phyloP scores from a whole-genome alignment of 371 early-diverging fungal species.

The Apophysomyces trapeziformis region DNA sequence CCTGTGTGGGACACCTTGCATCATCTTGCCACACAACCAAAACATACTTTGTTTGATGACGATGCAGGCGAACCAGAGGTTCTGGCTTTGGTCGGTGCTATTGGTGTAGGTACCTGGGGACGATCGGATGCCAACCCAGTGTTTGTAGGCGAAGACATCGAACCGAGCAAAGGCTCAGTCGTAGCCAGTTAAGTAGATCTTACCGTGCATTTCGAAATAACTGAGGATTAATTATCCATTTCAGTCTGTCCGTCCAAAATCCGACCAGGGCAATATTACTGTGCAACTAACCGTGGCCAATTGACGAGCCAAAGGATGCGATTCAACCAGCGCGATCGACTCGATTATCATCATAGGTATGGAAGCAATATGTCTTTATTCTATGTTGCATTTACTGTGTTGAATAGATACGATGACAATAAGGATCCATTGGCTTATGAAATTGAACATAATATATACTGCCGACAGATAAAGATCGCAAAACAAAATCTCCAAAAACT shows the following conservation, averaged over 20 bases:
- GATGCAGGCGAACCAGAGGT: constrained; percentile 20
- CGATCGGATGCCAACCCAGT: constrained; percentile 21
- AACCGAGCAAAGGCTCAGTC: constrained; percentile 30
- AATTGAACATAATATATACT: constrained; percentile 38
- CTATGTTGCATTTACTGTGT: neutral
- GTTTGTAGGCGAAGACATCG: constrained; percentile 33
- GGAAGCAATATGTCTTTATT: neutral
- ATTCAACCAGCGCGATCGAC: constrained; percentile 24
- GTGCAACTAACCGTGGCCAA: constrained; percentile 38
- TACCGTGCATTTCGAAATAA: no score
- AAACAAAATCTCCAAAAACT: constrained; percentile 25
- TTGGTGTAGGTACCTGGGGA: constrained; percentile 45
- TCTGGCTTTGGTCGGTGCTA: constrained; percentile 28
- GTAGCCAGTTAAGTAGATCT: constrained; percentile 21
- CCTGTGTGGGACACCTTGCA: constrained; percentile 34
- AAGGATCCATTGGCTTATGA: constrained; percentile 26
- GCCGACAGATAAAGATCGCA: constrained; percentile 27
- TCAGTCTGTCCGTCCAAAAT: constrained; percentile 22
- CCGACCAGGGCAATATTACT: constrained; percentile 32
- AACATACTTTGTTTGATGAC: constrained; percentile 17
- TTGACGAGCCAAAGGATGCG: constrained; percentile 32
- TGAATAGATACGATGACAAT: constrained; percentile 23
- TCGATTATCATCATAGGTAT: constrained; percentile 25
- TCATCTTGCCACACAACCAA: constrained; percentile 14
- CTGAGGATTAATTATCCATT: no score